Conservation (phyloP, 148 eudicot species). For the Rhododendron griersonianum region DNA sequence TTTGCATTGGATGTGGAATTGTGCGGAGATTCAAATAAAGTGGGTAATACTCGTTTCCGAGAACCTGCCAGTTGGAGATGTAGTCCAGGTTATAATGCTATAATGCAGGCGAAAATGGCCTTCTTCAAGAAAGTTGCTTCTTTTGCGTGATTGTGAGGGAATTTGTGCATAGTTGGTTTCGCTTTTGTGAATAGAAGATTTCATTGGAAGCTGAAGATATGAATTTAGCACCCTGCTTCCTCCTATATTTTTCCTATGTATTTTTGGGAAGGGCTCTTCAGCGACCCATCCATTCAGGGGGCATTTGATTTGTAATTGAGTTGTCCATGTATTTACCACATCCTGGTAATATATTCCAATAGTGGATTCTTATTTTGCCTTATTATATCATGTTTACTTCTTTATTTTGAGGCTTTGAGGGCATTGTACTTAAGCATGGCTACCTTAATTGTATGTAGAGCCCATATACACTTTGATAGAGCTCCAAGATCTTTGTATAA, state of each 20-base stretch:
- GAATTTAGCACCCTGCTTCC: not conserved
- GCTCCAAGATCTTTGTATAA: not conserved
- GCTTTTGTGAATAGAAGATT: not conserved
- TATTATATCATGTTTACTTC: not conserved
- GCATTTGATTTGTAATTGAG: not conserved
- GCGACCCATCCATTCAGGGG: not conserved
- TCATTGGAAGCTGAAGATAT: not conserved
- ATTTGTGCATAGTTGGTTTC: not conserved
- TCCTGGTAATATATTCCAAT: not conserved
- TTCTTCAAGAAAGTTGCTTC: not conserved
- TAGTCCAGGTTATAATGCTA: not conserved
- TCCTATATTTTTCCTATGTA: not conserved
- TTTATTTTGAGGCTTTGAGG: too few relatives aligned
- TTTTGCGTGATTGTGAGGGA: not conserved
- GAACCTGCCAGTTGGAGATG: not conserved
- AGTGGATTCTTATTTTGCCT: not conserved
- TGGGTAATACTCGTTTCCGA: not conserved
- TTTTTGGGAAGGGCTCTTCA: not conserved
- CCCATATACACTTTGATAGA: not conserved
- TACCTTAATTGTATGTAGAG: not conserved
- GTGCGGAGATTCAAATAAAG: not conserved
- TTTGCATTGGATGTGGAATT: not conserved
- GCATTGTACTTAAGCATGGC: not conserved
- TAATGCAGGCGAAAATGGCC: too few relatives aligned
- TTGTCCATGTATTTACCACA: not conserved